Conservation (phyloP, 148 eudicot genomes). For the Talinum fruticosum region DNA sequence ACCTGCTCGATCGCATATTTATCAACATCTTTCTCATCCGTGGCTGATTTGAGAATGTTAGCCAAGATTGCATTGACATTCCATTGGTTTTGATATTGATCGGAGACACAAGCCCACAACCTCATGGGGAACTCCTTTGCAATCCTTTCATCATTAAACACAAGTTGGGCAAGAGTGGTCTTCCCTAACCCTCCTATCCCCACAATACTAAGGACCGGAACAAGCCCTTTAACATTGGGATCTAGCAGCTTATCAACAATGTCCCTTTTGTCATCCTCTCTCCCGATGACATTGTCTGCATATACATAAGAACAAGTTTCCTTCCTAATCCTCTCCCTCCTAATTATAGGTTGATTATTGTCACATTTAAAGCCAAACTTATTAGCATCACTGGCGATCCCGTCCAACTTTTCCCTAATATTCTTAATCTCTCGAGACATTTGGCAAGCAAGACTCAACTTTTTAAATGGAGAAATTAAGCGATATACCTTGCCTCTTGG, state of each 20-base stretch:
- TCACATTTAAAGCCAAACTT: conserved; percentile 1
- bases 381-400: conserved; percentile 14
- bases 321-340: conserved; percentile 13
- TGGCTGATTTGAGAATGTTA: conserved; percentile 13
- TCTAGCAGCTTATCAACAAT: conserved; percentile 15
- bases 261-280: conserved; percentile 16
- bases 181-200: conserved; percentile 35
- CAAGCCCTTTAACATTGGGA: neutral
- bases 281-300: conserved; percentile 15
- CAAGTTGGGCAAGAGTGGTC: conserved; percentile 29
- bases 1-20: no score
- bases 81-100: conserved; percentile 7
- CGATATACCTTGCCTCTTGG: neutral
- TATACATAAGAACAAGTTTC: conserved; percentile 24
- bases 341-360: neutral
- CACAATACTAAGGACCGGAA: conserved; percentile 18
- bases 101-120: conserved; percentile 27
- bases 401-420: neutral
- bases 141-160: conserved; percentile 11
- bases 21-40: neutral
- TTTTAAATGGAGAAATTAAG: conserved; percentile 14
- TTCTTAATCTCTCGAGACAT: conserved; percentile 16
- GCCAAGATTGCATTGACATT: conserved; percentile 16
- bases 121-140: neutral
- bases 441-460: neutral